These are phyloP conservation scores for Talaromyces sp. DNA, from an alignment of 2,329 filamentous ascomycete species.

Conservation along the genomic window DNA sequence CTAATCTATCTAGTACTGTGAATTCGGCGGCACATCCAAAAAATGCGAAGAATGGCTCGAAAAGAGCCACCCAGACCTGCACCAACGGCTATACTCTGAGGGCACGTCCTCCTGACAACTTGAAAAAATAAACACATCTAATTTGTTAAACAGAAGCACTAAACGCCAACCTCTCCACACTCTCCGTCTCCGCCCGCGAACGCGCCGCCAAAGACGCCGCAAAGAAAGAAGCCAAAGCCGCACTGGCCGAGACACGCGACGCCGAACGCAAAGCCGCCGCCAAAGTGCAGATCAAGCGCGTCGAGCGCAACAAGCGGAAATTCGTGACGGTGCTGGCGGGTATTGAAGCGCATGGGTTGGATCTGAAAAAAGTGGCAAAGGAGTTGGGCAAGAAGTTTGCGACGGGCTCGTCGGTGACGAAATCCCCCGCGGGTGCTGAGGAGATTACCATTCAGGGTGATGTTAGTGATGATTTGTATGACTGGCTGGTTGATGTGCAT, in stretches of 20 bases:
- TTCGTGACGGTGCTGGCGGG: conserved; percentile 90
- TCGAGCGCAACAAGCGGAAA: conserved; percentile 97
- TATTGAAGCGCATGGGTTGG: conserved; percentile 82
- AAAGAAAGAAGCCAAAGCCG: conserved; percentile 95
- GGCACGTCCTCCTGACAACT: conserved; percentile 48
- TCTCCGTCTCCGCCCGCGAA: conserved; percentile 88
- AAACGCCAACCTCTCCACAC: conserved; percentile 74
- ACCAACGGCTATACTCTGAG: conserved; percentile 76
- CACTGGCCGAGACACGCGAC: conserved; percentile 76
- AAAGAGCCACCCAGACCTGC: conserved; percentile 66
- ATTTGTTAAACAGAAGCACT: conserved; percentile 59
- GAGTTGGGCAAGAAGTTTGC: conserved; percentile 99
- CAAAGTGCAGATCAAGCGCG: conserved; percentile 86
- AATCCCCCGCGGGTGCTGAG: conserved; percentile 77
- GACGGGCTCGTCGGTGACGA: conserved; percentile 87
- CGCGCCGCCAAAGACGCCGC: conserved; percentile 91
- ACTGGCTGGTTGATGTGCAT: conserved; percentile 85
- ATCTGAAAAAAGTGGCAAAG: conserved; percentile 93
- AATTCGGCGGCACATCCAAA: conserved; percentile 92
- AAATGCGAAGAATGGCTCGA: conserved; percentile 97
- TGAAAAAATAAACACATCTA: not conserved
- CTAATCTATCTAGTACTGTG: conserved; percentile 71
- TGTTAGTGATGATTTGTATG: conserved; percentile 87
- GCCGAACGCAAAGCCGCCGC: conserved; percentile 76
- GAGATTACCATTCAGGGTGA: conserved; percentile 98